Conservation (phyloP, 2,329 filamentous ascomycete genomes). For the Bipolaris sorokiniana region DNA sequence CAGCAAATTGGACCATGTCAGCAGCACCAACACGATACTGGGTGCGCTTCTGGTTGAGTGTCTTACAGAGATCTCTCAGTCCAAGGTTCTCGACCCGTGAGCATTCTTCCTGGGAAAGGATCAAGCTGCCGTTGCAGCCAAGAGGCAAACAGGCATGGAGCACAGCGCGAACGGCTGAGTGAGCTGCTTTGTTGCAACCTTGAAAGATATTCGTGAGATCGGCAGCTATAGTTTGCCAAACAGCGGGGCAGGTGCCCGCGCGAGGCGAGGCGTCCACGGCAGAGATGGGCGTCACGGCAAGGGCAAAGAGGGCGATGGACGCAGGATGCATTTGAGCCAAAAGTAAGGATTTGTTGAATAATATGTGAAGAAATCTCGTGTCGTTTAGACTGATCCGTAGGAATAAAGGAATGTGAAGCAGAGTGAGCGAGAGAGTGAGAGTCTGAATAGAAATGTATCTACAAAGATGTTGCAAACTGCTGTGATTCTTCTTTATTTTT, state of each 20-base stretch:
- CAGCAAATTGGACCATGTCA: neutral
- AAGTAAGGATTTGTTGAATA: neutral
- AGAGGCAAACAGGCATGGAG: neutral
- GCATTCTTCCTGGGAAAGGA: neutral
- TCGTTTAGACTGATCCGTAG: too few relatives aligned
- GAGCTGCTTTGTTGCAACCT: neutral
- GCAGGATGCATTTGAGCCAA: neutral
- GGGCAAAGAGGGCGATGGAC: neutral
- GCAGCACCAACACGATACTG: neutral
- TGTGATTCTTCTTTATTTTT: too few relatives aligned
- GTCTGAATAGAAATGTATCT: too few relatives aligned
- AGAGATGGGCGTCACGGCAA: neutral
- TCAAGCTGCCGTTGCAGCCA: neutral
- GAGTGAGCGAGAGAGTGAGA: too few relatives aligned
- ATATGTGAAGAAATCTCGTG: too few relatives aligned
- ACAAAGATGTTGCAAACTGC: too few relatives aligned
- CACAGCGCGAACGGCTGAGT: neutral
- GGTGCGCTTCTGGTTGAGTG: neutral
- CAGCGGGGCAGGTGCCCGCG: neutral
- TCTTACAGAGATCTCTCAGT: neutral
- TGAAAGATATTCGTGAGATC: neutral
- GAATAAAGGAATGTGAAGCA: too few relatives aligned
- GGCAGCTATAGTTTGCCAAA: neutral
- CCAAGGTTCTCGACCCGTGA: neutral
- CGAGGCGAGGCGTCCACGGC: neutral